Base-by-base conservation (phyloP, 306 rosid species). In the Cercis canadensis region DNA sequence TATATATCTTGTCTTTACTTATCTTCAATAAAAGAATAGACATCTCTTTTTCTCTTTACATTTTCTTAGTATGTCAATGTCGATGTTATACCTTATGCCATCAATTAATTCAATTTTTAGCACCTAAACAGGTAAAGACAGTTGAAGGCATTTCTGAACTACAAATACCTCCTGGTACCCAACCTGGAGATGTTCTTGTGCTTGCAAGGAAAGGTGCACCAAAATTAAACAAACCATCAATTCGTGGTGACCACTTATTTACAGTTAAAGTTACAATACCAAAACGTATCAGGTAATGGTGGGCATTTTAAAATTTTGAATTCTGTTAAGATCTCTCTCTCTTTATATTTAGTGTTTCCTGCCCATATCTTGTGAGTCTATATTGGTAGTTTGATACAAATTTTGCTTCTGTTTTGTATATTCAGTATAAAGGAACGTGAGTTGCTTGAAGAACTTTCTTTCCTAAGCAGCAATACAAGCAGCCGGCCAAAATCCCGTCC, bases 211-310 rank as follows among this genome's bases (percentile, higher is more conserved):
- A 91, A 79, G 99, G 99, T 68, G 92, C 73, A 12, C 99, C 97
- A 24, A 94, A 94, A 82, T 73, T 94, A 67, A 94, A 89, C 84
- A 91, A 84, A 68, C 89, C 97, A 21, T 87, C 97, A 41, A 84
- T 94, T 60, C 97, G 99, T 21, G 97, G 99, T 5, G 97, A 94
- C 72, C 99, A 94, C 85, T 74, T 94, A 76, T 89, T 94, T 78
- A 87, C 86, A 14, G 86, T 94, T 57, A 87, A 94, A 83, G 95
- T 94, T 65, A 81, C 92, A 19, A 86, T 94, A 78, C 97, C 99
- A 41, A 91, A 87, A 67, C 92, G 95, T 55, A 67, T 89, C 66
- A 90, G 99, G 99, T 94, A 83, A 47, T 12, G 65, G 54, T 45
- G 29, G 1, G 29, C 44, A 21, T 71, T 81, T 73, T 75, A 37